Evolutionary conservation across 2,329 filamentous ascomycete species (phyloP).

Genomic region (Hypomyces perniciosus): DNA sequence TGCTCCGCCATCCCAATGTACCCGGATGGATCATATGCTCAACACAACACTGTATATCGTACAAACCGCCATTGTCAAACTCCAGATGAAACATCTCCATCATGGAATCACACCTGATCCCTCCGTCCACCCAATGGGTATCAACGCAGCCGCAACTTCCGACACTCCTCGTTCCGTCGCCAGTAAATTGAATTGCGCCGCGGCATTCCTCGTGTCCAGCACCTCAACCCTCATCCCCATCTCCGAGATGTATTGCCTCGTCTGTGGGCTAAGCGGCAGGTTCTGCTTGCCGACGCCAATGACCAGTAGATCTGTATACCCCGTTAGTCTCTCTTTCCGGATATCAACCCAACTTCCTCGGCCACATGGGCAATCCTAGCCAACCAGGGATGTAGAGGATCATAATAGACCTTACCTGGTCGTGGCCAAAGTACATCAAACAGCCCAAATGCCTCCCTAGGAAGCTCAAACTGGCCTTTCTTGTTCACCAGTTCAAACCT

Average conservation of each 20-base stretch:
- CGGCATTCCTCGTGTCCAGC: constrained; percentile 87
- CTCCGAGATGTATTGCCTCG: constrained; percentile 63
- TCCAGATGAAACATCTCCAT: background rate
- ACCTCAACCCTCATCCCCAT: constrained; percentile 84
- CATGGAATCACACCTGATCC: constrained; percentile 23
- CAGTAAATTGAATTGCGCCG: constrained; percentile 88
- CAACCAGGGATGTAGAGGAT: background rate
- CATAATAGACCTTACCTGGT: constrained; percentile 54
- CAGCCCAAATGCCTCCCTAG: constrained; percentile 64
- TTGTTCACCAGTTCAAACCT: constrained; percentile 56
- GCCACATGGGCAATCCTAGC: background rate
- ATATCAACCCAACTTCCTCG: background rate
- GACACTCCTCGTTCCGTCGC: constrained; percentile 87
- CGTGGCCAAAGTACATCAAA: constrained; percentile 79
- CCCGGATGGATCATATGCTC: background rate
- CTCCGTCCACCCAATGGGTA: constrained; percentile 79
- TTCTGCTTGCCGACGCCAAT: constrained; percentile 78
- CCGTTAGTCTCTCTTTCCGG: background rate
- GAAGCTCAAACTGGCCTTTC: constrained; percentile 77
- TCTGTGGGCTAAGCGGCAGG: constrained; percentile 68
- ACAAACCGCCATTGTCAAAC: background rate
- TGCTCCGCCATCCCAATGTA: no score
- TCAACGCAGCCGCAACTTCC: constrained; percentile 79
- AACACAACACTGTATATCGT: background rate
- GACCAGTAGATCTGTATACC: constrained; percentile 67